These are phyloP conservation scores for Trichoderma arundinaceum DNA, from an alignment of 2,329 filamentous ascomycete species.

Conservation along the genomic window DNA sequence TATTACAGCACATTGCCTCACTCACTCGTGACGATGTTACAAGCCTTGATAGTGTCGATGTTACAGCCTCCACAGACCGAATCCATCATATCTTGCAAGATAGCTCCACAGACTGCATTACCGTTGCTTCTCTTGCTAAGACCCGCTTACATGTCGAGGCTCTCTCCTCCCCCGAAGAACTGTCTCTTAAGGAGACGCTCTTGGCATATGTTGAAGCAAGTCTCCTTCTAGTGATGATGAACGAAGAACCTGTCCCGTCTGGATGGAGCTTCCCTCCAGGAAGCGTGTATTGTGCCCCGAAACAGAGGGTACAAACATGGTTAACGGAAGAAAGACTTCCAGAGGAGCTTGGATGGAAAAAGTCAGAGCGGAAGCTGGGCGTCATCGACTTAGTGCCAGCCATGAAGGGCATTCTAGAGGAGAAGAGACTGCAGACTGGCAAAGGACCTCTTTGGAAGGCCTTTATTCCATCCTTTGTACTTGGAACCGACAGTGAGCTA, in stretches of 20 bases:
- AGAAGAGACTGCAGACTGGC: constrained; percentile 18
- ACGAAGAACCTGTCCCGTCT: constrained; percentile 28
- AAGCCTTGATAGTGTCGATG: constrained; percentile 1
- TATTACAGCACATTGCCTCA: constrained; percentile 34
- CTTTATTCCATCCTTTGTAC: constrained; percentile 28
- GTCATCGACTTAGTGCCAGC: constrained; percentile 14
- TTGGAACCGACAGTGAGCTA: neutral
- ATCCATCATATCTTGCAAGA: constrained; percentile 30
- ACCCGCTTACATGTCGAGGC: constrained; percentile 31
- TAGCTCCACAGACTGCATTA: constrained; percentile 29
- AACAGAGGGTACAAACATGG: constrained; percentile 31
- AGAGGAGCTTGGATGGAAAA: constrained; percentile 33
- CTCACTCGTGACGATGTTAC: constrained; percentile 32
- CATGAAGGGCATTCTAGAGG: constrained; percentile 16
- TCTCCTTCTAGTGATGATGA: constrained; percentile 33
- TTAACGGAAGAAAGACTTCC: constrained; percentile 33
- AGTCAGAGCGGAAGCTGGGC: constrained; percentile 21
- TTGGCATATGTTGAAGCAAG: constrained; percentile 29
- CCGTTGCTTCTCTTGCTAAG: constrained; percentile 29
- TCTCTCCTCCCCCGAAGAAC: constrained; percentile 27
- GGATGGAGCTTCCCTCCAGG: constrained; percentile 24
- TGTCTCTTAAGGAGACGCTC: constrained; percentile 15
- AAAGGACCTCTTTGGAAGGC: constrained; percentile 12
- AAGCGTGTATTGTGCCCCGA: constrained; percentile 21
- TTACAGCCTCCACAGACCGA: constrained; percentile 11